Base-by-base conservation (phyloP, 495 filamentous ascomycete species). In the Margaritispora aquatica region DNA sequence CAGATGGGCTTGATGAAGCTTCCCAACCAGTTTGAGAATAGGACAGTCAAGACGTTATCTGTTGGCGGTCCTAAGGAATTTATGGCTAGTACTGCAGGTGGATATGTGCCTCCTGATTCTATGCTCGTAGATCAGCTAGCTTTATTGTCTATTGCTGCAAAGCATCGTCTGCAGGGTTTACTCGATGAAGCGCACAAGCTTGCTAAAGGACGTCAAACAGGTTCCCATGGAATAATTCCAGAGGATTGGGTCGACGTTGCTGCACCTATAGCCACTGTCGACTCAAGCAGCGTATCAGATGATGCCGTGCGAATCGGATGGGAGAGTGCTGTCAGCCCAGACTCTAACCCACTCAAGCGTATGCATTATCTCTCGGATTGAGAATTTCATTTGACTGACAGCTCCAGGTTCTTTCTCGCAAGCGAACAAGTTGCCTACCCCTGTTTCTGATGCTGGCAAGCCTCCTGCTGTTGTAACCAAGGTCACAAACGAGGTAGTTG, bases 121-220 rank as follows among this genome's bases (percentile, higher is more conserved):
- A 80, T 77, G 31, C 70, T 94, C 29, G 84, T 84, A 15, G 89
- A 96, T 52, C 84, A 96, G 51, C 64, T 95, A 20, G 82, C 86
- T 24, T 75, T 95, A 24, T 55, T 95, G 27, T 92, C 88, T 9
- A 78, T 94, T 27, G 85, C 87, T 7, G 81, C 87, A 34, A 85
- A 90, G 59, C 85, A 91, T 65, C 80, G 87, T 22, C 38, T 95
- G 24, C 74, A 86, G 41, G 78, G 80, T 2, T 69, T 94, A 13
- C 58, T 94, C 22, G 85, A 90, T 63, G 89, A 94, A 66, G 83
- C 86, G 5, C 79, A 81, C 50, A 78, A 71, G 15, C 70, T 92
- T 8, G 77, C 88, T 19, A 79, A 75, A 58, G 84, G 78, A 53
- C 83, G 90, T 55, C 83, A 84, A 64, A 80, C 74, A 36, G 86